A percentile compares a stretch with the other conserved stretches of the same genome.
These are phyloP conservation scores for Heterobasidion irregulare DNA, from an alignment of 1,284 basidiomycete species.

Conservation along the genomic window DNA sequence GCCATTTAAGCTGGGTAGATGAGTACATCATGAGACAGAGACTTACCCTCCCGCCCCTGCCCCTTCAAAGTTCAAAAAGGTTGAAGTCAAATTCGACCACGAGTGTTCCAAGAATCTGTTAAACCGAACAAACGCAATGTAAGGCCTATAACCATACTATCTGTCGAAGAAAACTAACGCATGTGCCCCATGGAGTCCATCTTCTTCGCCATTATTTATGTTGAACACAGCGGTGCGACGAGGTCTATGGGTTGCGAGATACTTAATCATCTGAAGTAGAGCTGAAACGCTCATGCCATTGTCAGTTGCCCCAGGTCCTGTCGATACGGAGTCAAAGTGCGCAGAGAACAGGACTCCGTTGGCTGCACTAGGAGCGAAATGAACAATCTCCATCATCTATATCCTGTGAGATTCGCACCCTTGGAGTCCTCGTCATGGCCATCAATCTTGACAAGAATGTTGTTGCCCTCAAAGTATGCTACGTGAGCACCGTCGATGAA, in stretches of 20 bases:
- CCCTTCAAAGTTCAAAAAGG: conserved; percentile 75
- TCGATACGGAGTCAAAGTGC: conserved; percentile 75
- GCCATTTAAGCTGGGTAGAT: background rate
- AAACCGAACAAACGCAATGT: conserved; percentile 1
- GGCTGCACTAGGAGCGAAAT: background rate
- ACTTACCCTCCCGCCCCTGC: conserved; percentile 70
- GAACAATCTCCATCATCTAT: conserved; percentile 13
- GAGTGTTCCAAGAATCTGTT: conserved; percentile 60
- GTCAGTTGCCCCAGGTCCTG: conserved; percentile 67
- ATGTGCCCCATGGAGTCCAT: conserved; percentile 63
- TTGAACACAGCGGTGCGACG: conserved; percentile 65
- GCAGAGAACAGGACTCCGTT: conserved; percentile 67
- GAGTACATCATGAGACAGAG: background rate
- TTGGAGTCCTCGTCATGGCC: conserved; percentile 32
- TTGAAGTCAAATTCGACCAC: conserved; percentile 55
- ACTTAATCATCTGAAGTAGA: conserved; percentile 55
- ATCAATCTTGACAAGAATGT: conserved; percentile 62
- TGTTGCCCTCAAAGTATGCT: conserved; percentile 66
- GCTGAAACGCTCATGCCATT: conserved; percentile 69
- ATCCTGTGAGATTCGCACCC: conserved; percentile 4
- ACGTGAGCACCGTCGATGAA: conserved; percentile 27
- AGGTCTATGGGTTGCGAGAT: conserved; percentile 44
- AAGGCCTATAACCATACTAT: background rate
- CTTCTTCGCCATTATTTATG: conserved; percentile 78
- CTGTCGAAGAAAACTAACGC: conserved; percentile 30